phyloP scores from a whole-genome alignment of 2,329 filamentous ascomycete genomes.

The Dactylellina parvicollis region DNA sequence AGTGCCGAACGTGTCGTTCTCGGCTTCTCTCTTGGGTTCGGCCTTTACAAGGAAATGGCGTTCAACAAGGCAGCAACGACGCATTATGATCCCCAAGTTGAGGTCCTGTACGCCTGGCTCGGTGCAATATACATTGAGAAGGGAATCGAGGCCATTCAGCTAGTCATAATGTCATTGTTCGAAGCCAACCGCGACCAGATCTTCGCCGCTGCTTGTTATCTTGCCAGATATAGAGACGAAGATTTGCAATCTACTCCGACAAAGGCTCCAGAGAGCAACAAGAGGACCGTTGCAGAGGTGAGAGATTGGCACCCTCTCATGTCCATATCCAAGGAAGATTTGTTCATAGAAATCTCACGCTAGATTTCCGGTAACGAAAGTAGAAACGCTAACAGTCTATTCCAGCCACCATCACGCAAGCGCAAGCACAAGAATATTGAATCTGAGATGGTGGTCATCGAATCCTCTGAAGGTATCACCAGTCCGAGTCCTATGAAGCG shows the following conservation, averaged over 20 bases:
- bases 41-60: neutral
- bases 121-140: slow-evolving; percentile 13
- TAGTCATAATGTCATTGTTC: neutral
- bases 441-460: neutral
- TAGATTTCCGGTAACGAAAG: no score
- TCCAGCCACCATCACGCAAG: neutral
- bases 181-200: neutral
- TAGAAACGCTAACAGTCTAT: neutral
- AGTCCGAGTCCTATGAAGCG: neutral
- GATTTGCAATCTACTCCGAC: neutral
- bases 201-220: neutral
- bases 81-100: neutral
- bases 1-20: neutral
- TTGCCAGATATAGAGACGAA: neutral
- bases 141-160: neutral
- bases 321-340: no score
- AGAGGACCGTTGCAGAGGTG: neutral
- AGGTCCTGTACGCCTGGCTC: slow-evolving; percentile 38
- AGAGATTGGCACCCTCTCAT: no score
- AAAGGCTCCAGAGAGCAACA: neutral
- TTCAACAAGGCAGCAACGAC: neutral
- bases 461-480: neutral
- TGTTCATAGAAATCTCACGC: no score
- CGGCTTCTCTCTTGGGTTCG: neutral
- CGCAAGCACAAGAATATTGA: neutral